Evolutionary conservation across 805 yeast genomes (phyloP), one percentile per base, ranked within the genome.

Genomic region (Candida pini): DNA sequence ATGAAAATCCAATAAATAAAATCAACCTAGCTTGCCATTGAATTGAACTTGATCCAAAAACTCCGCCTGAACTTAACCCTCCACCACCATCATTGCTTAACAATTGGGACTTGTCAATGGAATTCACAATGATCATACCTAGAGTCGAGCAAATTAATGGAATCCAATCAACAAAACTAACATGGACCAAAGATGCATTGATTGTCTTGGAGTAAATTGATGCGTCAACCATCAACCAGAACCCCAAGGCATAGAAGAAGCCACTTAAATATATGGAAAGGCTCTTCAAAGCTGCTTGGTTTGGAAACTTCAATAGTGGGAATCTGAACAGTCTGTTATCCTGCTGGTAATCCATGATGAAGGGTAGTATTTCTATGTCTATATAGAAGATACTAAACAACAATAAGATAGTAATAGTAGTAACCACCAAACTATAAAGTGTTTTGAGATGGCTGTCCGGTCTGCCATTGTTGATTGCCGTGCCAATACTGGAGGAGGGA

Each of bases 1-100:
- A 67, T 4, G 96, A 83, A 58, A 92, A 92, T 7, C 99, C 99
- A 48, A 87, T 66, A 56, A 92, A 92, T 35, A 92, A 68, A 12
- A 94, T 80, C 24, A 89, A 78, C 49, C 96, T 73, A 12, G 97
- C 97, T 44, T 89, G 95, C 95, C 97, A 89, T 26, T 89, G 86
- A 34, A 84, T 80, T 10, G 73, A 54, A 28, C 62, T 56, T 31
- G 59, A 41, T 9, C 61, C 62, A n/a, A n/a, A n/a, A n/a, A n/a
- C n/a, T n/a, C n/a, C n/a, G 4, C 27, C n/a, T 26, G 60, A 22
- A 22, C 10, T 12, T 7, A 45, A 63, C 10, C 30, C 21, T 17
- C 26, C 20, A 54, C 39, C 44, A 5, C 53, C 49, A n/a, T 49
- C 54, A 7, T 46, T 37, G 14, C 44, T 56, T 45, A 46, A 60